A percentile compares a stretch with the other conserved stretches of the same genome.
Evolutionary conservation across 805 yeast species (phyloP).

Genomic region (Ogataea parapolymorpha): DNA sequence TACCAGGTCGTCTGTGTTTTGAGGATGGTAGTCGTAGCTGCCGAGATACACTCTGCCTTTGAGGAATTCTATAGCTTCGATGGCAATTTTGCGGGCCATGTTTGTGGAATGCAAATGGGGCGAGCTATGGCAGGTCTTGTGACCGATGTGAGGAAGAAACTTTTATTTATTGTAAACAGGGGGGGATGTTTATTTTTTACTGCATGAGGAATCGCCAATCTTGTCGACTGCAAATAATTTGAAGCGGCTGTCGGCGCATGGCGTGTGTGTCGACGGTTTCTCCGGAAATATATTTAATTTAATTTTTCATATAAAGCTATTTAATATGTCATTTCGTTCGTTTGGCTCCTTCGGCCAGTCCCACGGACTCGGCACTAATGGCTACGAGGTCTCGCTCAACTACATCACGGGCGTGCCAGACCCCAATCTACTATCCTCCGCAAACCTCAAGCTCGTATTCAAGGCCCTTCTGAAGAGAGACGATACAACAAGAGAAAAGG

Average conservation of each 20-base stretch:
- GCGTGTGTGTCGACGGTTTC: conserved; percentile 1
- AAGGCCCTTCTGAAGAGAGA: conserved; percentile 77
- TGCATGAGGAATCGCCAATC: conserved; percentile 5
- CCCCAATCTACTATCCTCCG: conserved; percentile 45
- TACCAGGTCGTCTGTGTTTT: conserved; percentile 69
- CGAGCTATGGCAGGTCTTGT: conserved; percentile 3
- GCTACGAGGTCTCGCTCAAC: conserved; percentile 59
- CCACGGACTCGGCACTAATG: conserved; percentile 34
- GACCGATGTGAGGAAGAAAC: conserved; percentile 2
- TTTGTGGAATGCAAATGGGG: background rate
- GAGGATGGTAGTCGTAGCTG: conserved; percentile 77
- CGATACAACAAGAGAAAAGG: conserved; percentile 80
- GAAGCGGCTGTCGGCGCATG: background rate
- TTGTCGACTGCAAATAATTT: conserved; percentile 1
- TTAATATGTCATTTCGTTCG: conserved; percentile 20
- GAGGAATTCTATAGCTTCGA: conserved; percentile 37
- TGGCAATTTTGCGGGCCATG: conserved; percentile 27
- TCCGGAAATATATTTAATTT: background rate
- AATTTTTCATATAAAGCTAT: background rate
- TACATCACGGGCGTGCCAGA: conserved; percentile 81
- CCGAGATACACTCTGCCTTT: conserved; percentile 80
- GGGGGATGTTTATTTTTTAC: conserved; percentile 9
- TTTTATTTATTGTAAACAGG: conserved; percentile 5
- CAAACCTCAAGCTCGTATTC: conserved; percentile 57
- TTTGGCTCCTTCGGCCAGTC: conserved; percentile 14